Base-by-base conservation (phyloP, 345 rosid genomes). In the Eucalyptus sideroxylon region DNA sequence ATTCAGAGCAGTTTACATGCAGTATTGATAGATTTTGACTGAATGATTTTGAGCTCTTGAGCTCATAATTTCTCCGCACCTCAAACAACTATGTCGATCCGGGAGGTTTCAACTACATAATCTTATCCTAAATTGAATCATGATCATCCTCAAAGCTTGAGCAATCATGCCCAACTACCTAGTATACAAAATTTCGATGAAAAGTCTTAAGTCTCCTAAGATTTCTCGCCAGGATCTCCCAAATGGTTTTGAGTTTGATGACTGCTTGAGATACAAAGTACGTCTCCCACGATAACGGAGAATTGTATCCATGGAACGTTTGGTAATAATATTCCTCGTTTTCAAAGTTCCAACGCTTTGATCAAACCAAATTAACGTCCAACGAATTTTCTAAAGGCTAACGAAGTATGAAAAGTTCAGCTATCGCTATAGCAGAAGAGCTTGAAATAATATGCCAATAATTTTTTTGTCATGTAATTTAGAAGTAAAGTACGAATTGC, bases 31-130 rank as follows among this genome's bases (percentile, higher is more conserved):
- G 4, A 16, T 30, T 65, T 65, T 6, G 8, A 21, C 2, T 34
- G 44, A 1, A 11, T 6, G 26, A 17, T 0, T 3, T 69, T 10
- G 1, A 16, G 11, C 24, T 34, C 24, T 1, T 5, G 2, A 34
- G 24, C 44, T 69, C 24, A 23, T 34, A 31, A 69, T 69, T 21
- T 69, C 81, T 9, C 81, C 4, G 21, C 7, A 2, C 82, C 82
- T 72, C 82, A 19, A 69, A 1, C 44, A 69, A 31, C 12, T 3
- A 17, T 31, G 81, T 9, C 1, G 24, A 69, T 34, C 42, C 14
- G 11, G 17, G 37, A 65, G 77, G 77, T 0, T n/a, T 7, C 5
- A 9, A 51, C 77, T 7, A 7, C 11, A 67, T 67, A 31, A 67
- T 67, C 44, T 34, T 72, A 34, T 34, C 47, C 83, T 77, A 37